Conservation (phyloP, 2,329 filamentous ascomycete genomes). For the Pseudocercospora vitis region DNA sequence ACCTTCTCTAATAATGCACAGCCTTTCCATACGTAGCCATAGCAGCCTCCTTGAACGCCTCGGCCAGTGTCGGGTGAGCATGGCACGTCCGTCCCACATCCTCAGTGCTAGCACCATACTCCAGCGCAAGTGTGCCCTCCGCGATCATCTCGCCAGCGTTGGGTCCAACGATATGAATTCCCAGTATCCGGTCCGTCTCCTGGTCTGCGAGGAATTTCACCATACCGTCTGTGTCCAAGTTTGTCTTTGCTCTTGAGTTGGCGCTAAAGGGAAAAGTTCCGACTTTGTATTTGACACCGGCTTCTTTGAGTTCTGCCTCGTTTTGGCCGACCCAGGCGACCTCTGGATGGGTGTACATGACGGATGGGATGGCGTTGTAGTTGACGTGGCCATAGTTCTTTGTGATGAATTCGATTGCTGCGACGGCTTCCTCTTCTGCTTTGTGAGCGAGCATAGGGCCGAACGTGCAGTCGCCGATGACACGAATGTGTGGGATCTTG, state of each 20-base stretch:
- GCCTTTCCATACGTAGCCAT: constrained; percentile 96
- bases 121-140: constrained; percentile 88
- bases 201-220: constrained; percentile 97
- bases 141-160: constrained; percentile 99
- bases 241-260: constrained; percentile 98
- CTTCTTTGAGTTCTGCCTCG: constrained; percentile 90
- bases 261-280: constrained; percentile 96
- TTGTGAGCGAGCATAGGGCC: constrained; percentile 97
- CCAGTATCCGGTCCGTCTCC: constrained; percentile 92
- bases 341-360: constrained; percentile 99
- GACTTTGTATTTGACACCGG: constrained; percentile 86
- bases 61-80: constrained; percentile 90
- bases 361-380: constrained; percentile 94
- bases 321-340: constrained; percentile 98
- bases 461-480: constrained; percentile 93
- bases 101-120: constrained; percentile 94
- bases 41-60: constrained; percentile 99
- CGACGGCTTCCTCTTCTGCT: constrained; percentile 96
- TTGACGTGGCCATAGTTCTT: constrained; percentile 99
- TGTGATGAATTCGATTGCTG: constrained; percentile 93
- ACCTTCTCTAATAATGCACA: constrained; percentile 76
- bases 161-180: constrained; percentile 93
- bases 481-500: constrained; percentile 94
- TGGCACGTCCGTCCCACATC: constrained; percentile 94
- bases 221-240: constrained; percentile 90